Base-by-base conservation (phyloP, 1,139 yeast genomes). In the Lodderomyces beijingensis region DNA sequence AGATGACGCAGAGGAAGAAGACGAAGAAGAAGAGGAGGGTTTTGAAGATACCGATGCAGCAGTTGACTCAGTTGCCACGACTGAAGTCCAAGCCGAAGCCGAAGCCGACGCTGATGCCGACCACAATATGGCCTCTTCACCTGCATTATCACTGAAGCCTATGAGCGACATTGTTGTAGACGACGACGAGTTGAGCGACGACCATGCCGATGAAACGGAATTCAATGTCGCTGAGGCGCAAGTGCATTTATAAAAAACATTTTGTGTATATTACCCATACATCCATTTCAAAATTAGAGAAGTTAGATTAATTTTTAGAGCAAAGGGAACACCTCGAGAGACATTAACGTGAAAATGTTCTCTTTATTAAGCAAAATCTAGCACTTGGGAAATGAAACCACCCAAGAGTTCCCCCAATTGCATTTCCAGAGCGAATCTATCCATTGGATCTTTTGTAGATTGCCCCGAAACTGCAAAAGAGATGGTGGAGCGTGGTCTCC, bases 211-310 rank as follows among this genome's bases (percentile, higher is more conserved):
- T 28, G 31, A 14, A 13, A 8, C 24, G 14, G 9, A 24, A 27
- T n/a, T n/a, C n/a, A 35, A 39, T 19, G 30, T 44, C n/a, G 47
- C 47, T n/a, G 47, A 45, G 31, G 46, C 47, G 9, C 40, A 44
- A 16, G 49, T 43, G n/a, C 48, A 45, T 44, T 41, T 45, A 34
- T 44, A 30, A 27, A 20, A 21, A n/a, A n/a, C n/a, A n/a, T n/a
- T n/a, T n/a, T n/a, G n/a, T n/a, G n/a, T n/a, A n/a, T n/a, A n/a
- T n/a, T n/a, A n/a, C n/a, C n/a, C n/a, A n/a, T n/a, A n/a, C n/a
- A n/a, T n/a, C n/a, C n/a, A n/a, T n/a, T n/a, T n/a, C n/a, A n/a
- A n/a, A n/a, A n/a, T n/a, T n/a, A n/a, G n/a, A n/a, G n/a, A n/a
- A n/a, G n/a, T n/a, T n/a, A n/a, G n/a, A n/a, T n/a, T n/a, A n/a